Evolutionary conservation across 441 rosid species (phyloP), one percentile per base, ranked within the genome.

Genomic region (Pelargonium cotyledonis): DNA sequence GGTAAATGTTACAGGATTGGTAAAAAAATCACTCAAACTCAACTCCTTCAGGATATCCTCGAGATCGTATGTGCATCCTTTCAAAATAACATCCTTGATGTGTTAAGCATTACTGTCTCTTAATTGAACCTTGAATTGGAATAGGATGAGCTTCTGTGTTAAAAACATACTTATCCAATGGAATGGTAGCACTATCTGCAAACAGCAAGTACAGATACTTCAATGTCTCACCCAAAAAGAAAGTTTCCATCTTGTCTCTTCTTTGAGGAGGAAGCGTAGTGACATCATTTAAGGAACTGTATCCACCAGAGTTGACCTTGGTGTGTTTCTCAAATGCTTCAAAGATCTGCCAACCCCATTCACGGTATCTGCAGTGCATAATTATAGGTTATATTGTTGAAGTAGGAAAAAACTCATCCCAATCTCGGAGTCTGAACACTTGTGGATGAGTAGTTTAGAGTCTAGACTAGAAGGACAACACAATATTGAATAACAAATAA

Each of bases 301-400:
- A 94, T 68, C 98, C 98, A 55, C 95, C 98, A 16, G 94, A 80
- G 63, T 80, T 83, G 53, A 94, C 89, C 85, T 87, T 91, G 18
- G 98, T 88, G 77, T 85, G 73, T 72, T 83, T 87, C 79, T 94
- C 98, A 83, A 94, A 94, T 60, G 97, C 92, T 85, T 88, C 89
- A 70, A 94, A 94, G 55, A 94, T 94, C 77, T 87, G 96, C 97
- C 97, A 94, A 76, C 97, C 97, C 96, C 95, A 93, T 73, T 94
- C 96, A 68, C 91, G 83, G 72, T 94, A 91, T 77, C 97, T 91
- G 86, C 84, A 84, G 63, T 19, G 47, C 38, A 55, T 14, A 60
- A 38, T 63, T 69, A 43, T 70, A 62, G 67, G 70, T 80, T 69
- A 80, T 61, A 57, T 43, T 16, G 58, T 11, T 65, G 60, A 66